Conservation (phyloP, 2,329 filamentous ascomycete genomes). For the Colletotrichum theobromicola region DNA sequence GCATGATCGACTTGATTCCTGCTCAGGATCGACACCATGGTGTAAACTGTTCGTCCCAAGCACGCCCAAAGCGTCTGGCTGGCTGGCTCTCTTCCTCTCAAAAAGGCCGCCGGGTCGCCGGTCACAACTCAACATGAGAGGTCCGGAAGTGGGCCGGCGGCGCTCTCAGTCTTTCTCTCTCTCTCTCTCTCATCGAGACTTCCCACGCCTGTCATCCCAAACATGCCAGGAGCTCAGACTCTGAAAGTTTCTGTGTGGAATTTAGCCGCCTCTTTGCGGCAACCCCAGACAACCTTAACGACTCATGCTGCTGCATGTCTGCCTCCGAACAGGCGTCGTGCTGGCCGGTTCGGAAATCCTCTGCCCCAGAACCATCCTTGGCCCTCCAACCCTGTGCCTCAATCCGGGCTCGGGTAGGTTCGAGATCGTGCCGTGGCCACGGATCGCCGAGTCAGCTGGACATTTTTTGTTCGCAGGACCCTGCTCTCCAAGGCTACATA, state of each 20-base stretch:
- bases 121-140: neutral
- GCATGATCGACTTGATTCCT: neutral
- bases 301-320: slow-evolving; percentile 12
- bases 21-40: neutral
- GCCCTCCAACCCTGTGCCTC: neutral
- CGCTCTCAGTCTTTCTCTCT: neutral
- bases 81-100: neutral
- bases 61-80: neutral
- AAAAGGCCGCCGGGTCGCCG: neutral
- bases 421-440: neutral
- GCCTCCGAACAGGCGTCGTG: neutral
- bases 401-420: neutral
- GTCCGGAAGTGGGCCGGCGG: neutral
- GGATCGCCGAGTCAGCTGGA: slow-evolving; percentile 6
- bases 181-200: neutral
- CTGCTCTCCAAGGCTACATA: neutral
- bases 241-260: neutral
- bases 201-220: slow-evolving; percentile 4
- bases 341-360: neutral
- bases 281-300: slow-evolving; percentile 16
- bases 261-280: neutral
- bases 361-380: slow-evolving; percentile 9
- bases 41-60: slow-evolving; percentile 11
- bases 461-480: neutral
- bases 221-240: slow-evolving; percentile 13